Conservation (phyloP, 2,329 filamentous ascomycete species). For the Venturia oleaginea region DNA sequence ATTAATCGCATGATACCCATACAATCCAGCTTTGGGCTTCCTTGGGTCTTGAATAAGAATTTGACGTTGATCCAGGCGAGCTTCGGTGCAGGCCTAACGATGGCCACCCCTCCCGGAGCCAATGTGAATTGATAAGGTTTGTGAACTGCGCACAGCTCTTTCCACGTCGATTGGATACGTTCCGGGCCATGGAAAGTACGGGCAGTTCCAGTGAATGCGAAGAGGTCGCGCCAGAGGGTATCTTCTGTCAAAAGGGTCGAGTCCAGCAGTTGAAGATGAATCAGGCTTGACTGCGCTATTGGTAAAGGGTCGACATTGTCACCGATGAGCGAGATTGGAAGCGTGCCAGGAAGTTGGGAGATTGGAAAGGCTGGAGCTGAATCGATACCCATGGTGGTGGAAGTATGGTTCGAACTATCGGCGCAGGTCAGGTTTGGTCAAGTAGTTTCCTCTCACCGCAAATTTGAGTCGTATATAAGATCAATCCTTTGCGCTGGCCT, state of each 20-base stretch:
- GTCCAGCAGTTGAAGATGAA: slow-evolving; percentile 10
- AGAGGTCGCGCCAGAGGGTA: slow-evolving; percentile 14
- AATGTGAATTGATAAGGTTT: slow-evolving; percentile 6
- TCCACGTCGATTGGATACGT: slow-evolving; percentile 9
- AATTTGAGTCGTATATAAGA: background rate
- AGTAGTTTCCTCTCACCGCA: background rate
- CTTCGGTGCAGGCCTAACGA: slow-evolving; percentile 7
- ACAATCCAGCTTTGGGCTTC: background rate
- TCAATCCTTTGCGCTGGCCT: background rate
- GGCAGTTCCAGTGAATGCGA: slow-evolving; percentile 14
- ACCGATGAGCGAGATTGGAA: slow-evolving; percentile 7
- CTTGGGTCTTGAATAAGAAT: slow-evolving; percentile 5
- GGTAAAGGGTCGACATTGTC: slow-evolving; percentile 11
- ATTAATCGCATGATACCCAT: slow-evolving; percentile 12
- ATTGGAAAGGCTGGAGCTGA: slow-evolving; percentile 12
- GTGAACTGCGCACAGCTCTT: slow-evolving; percentile 5
- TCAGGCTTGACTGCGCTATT: slow-evolving; percentile 8
- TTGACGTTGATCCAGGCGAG: slow-evolving; percentile 11
- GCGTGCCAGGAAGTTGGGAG: slow-evolving; percentile 11
- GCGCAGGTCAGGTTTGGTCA: background rate
- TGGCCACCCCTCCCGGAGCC: slow-evolving; percentile 5
- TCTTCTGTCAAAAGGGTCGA: background rate
- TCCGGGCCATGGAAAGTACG: slow-evolving; percentile 10
- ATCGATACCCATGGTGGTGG: background rate
- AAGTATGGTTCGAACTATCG: background rate